Base-by-base conservation (phyloP, 163 green algal genomes). In the Chlamydomonas reinhardtii region DNA sequence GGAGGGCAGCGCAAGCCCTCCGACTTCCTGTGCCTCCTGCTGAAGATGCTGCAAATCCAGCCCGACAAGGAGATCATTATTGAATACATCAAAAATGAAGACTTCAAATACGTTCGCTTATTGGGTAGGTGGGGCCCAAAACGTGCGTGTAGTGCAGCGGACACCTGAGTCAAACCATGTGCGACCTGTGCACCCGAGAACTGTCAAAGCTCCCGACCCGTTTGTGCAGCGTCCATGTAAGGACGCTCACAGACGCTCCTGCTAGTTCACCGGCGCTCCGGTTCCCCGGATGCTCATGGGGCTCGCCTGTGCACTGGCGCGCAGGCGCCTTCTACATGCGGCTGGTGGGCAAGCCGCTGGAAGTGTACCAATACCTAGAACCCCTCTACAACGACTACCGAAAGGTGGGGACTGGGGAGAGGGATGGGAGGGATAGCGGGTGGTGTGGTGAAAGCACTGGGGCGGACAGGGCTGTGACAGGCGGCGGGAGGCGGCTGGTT, bases 11-110 rank as follows among this genome's bases (percentile, higher is more conserved):
- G 94, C 22, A 96, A 97, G 88, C 95, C 97, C 9, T 88, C 76
- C 24, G 89, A 97, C 52, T 99, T 99, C 92, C 94, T 99, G 19
- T 99, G 96, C 94, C 93, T 99, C 3, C 90, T 98, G 5, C 92
- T 99, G 8, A 99, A 99, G 92, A 96, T 99, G 95, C 94, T 99
- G 32, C 97, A 99, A 89, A 98, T 99, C 27, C 97, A 99, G 91
- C 98, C 98, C 3, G 96, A 99, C 64, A 98, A 98, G 77, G 98
- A 99, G 72, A 99, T 99, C 84, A 94, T 99, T n/a, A 91, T 99
- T 24, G 98, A 99, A 88, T 99, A 98, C 90, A 99, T 99, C 39
- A 98, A 97, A 61, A 99, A 99, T 76, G 96, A 99, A 31, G 98
- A 99, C 75, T 99, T 98, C 93, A 99, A 99, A 90, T 99, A 99